A percentile compares a stretch with the other conserved stretches of the same genome.
These are phyloP conservation scores for Fusarium sp. DNA, from an alignment of 2,329 filamentous ascomycete species.

Conservation along the genomic window DNA sequence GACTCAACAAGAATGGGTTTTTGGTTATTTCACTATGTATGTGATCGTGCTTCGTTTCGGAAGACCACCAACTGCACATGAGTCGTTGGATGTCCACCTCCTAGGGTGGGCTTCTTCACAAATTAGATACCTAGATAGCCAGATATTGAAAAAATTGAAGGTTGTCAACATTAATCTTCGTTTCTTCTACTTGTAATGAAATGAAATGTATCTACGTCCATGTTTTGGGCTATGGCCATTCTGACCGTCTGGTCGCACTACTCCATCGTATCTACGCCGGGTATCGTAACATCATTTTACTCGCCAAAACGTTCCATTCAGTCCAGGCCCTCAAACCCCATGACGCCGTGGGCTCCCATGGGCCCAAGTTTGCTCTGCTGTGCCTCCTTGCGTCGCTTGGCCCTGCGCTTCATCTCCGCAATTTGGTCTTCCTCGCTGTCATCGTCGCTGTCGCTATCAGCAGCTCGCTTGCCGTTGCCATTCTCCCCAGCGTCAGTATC, in stretches of 20 bases:
- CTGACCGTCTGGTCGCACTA: not conserved
- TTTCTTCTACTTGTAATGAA: not conserved
- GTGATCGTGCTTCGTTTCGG: slow-evolving; percentile 27
- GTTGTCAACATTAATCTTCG: not conserved
- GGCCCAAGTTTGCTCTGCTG: slow-evolving; percentile 57
- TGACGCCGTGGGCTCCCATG: slow-evolving; percentile 61
- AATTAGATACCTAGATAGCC: slow-evolving; percentile 6
- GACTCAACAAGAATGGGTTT: slow-evolving; percentile 24
- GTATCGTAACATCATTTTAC: slow-evolving; percentile 26
- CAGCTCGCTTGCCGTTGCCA: slow-evolving; percentile 56
- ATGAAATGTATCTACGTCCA: not conserved
- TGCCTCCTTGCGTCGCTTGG: slow-evolving; percentile 55
- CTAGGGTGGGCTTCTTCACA: slow-evolving; percentile 31
- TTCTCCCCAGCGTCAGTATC: slow-evolving; percentile 56
- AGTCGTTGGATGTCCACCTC: slow-evolving; percentile 32
- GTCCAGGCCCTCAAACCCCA: slow-evolving; percentile 60
- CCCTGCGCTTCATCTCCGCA: slow-evolving; percentile 55
- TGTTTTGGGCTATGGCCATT: not conserved
- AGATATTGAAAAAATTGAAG: slow-evolving; percentile 14
- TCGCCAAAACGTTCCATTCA: slow-evolving; percentile 31
- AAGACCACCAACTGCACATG: slow-evolving; percentile 35
- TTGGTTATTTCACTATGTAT: slow-evolving; percentile 28
- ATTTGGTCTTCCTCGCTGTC: slow-evolving; percentile 49
- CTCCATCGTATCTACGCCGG: not conserved
- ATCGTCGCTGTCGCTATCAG: slow-evolving; percentile 59